Conservation (phyloP, 2,329 filamentous ascomycete species). For the Chaetomium strumarium region DNA sequence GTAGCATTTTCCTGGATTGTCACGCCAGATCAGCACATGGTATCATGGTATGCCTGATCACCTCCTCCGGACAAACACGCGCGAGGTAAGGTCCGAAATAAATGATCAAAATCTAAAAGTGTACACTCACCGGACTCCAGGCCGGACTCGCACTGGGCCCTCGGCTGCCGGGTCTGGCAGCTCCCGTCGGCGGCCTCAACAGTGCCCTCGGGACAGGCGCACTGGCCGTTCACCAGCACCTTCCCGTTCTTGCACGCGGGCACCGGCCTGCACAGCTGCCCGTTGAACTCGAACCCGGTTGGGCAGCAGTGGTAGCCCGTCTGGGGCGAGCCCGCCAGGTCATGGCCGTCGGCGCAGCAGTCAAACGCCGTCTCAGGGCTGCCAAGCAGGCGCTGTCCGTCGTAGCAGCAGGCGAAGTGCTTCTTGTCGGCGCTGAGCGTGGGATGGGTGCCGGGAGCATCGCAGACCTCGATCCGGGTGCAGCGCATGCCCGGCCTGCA, state of each 20-base stretch:
- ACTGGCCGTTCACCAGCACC: conserved; percentile 3
- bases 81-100: neutral
- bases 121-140: neutral
- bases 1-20: conserved; percentile 7
- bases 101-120: no score
- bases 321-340: neutral
- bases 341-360: conserved; percentile 7
- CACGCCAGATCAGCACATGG: neutral
- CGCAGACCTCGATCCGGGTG: neutral
- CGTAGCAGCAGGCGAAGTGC: conserved; percentile 1
- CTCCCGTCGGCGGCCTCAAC: neutral
- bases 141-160: neutral
- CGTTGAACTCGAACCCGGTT: neutral
- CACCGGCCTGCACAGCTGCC: neutral
- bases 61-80: no score
- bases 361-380: conserved; percentile 6
- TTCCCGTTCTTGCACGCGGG: conserved; percentile 5
- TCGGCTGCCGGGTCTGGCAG: neutral
- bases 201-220: conserved; percentile 1
- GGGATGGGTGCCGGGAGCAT: neutral
- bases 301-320: conserved; percentile 3
- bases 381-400: neutral
- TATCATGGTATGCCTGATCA: no score
- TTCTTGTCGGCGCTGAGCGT: neutral
- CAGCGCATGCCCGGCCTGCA: neutral